Evolutionary conservation across 2,329 filamentous ascomycete genomes (phyloP).

Genomic region (Emergomyces orientalis): DNA sequence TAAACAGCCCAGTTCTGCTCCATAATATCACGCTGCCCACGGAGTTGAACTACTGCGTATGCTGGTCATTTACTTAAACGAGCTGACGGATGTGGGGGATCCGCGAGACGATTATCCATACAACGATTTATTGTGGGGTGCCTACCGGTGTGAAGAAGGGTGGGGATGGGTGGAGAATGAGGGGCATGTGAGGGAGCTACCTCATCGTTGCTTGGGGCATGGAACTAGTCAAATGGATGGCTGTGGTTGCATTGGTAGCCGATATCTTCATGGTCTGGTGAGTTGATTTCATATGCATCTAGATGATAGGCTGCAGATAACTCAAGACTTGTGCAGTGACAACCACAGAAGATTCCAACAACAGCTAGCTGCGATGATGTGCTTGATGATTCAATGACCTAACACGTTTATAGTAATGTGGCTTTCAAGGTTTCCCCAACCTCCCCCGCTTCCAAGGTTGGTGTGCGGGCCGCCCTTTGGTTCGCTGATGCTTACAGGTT

Average conservation of each 20-base stretch:
- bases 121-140: too few species aligned
- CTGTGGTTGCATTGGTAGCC: neutral
- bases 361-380: neutral
- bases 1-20: too few species aligned
- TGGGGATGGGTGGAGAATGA: constrained; percentile 43
- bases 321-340: neutral
- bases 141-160: too few species aligned
- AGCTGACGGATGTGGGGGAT: too few species aligned
- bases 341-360: neutral
- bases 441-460: neutral
- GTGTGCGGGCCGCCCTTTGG: neutral
- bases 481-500: neutral
- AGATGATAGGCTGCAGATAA: neutral
- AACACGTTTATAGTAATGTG: neutral
- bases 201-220: neutral
- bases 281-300: neutral
- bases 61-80: too few species aligned
- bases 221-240: too few species aligned
- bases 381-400: neutral
- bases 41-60: too few species aligned
- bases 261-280: neutral
- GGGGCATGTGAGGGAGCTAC: constrained; percentile 23
- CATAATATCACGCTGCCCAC: too few species aligned
- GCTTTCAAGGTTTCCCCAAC: neutral
- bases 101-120: too few species aligned